These are phyloP conservation scores for Fistulifera solaris DNA, from an alignment of 108 stramenopile genomes.

Conservation along the genomic window DNA sequence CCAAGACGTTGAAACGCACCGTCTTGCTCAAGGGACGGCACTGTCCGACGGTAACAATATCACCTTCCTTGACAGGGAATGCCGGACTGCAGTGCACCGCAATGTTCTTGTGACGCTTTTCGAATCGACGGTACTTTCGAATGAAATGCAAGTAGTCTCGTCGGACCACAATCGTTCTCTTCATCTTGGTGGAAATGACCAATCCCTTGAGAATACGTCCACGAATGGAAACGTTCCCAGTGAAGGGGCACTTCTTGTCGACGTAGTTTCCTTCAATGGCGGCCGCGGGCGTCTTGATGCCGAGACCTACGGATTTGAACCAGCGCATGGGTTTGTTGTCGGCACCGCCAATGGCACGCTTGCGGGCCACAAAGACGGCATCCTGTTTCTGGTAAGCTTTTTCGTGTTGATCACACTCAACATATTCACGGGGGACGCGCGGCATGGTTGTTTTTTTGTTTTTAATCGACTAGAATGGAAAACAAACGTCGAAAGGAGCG, in stretches of 20 bases:
- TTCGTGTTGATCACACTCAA: constrained; percentile 93
- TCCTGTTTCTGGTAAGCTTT: constrained; percentile 99
- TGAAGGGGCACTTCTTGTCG: constrained; percentile 99
- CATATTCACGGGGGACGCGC: constrained; percentile 67
- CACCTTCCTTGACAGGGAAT: constrained; percentile 97
- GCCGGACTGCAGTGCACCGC: constrained; percentile 97
- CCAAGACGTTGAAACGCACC: constrained; percentile 94
- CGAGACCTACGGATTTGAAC: constrained; percentile 93
- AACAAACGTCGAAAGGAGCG: too few relatives aligned
- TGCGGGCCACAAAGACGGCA: constrained; percentile 96
- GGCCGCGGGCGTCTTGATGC: constrained; percentile 97
- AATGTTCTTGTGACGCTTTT: constrained; percentile 99
- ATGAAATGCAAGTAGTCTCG: constrained; percentile 99
- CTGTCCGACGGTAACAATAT: constrained; percentile 99
- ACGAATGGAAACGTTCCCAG: constrained; percentile 97
- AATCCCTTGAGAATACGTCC: constrained; percentile 97
- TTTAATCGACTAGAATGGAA: too few relatives aligned
- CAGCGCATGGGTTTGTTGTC: constrained; percentile 92
- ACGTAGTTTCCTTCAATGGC: constrained; percentile 96
- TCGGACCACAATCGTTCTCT: constrained; percentile 97
- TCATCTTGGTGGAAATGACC: constrained; percentile 99
- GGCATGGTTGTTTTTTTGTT: constrained; percentile 27
- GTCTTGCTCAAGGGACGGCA: constrained; percentile 99
- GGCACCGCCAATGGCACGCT: constrained; percentile 70
- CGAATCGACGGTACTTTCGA: constrained; percentile 98